Evolutionary conservation across 257 asterid species (phyloP).

Genomic region (Gentiana dahurica): DNA sequence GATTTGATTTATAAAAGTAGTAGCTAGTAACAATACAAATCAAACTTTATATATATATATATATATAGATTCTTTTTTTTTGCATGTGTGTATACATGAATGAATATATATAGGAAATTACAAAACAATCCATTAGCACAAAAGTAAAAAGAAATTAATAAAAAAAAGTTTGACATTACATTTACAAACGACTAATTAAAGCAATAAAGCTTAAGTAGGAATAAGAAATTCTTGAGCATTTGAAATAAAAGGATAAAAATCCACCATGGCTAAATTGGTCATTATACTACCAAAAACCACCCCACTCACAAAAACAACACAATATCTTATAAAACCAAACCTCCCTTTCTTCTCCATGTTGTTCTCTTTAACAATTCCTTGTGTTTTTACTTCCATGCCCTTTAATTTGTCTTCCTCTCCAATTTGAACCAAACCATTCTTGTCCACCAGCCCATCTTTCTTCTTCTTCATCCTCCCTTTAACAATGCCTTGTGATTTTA

Average conservation of each 20-base stretch:
- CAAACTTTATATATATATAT: too few relatives aligned
- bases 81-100: too few relatives aligned
- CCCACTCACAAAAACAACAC: slow-evolving; percentile 10
- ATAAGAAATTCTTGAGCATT: slow-evolving; percentile 2
- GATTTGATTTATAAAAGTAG: too few relatives aligned
- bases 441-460: background rate
- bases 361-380: too few relatives aligned
- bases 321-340: background rate
- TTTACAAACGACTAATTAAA: background rate
- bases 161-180: too few relatives aligned
- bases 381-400: background rate
- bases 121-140: too few relatives aligned
- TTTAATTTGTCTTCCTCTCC: background rate
- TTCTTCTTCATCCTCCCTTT: background rate
- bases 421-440: background rate
- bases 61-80: too few relatives aligned
- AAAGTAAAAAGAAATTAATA: too few relatives aligned
- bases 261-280: slow-evolving; percentile 6
- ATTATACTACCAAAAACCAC: slow-evolving; percentile 10
- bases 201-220: slow-evolving; percentile 13
- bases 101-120: too few relatives aligned
- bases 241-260: slow-evolving; percentile 2
- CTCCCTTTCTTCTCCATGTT: slow-evolving; percentile 1
- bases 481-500: background rate
- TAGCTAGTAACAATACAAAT: too few relatives aligned